Evolutionary conservation across 257 asterid genomes (phyloP).

Genomic region (Fraxinus excelsior): DNA sequence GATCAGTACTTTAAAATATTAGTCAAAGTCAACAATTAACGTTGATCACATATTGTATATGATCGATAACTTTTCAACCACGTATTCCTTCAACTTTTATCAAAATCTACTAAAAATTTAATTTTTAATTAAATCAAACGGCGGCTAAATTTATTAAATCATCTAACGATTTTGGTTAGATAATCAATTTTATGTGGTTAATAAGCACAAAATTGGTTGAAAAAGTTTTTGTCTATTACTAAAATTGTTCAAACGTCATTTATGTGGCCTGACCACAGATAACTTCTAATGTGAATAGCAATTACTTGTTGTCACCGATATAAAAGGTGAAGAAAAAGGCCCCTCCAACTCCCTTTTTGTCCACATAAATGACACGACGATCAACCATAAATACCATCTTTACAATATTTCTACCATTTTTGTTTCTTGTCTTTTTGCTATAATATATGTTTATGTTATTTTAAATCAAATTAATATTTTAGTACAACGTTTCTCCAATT

Average conservation of each 20-base stretch:
- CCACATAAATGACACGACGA: not conserved
- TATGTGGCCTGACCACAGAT: not conserved
- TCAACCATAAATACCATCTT: not conserved
- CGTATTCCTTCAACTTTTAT: too few species aligned
- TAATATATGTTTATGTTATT: too few species aligned
- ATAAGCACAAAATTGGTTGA: conserved; percentile 24
- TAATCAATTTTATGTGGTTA: conserved; percentile 11
- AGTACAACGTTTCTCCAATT: too few species aligned
- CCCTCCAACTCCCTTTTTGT: not conserved
- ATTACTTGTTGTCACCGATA: not conserved
- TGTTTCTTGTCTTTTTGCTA: too few species aligned
- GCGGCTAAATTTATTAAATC: not conserved
- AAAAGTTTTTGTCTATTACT: conserved; percentile 14
- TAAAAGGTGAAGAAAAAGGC: not conserved
- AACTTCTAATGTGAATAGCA: not conserved
- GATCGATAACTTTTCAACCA: too few species aligned
- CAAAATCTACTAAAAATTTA: too few species aligned
- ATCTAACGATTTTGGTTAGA: conserved; percentile 12
- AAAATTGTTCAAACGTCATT: conserved; percentile 21
- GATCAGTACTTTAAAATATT: too few species aligned
- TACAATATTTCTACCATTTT: not conserved
- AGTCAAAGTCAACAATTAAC: too few species aligned
- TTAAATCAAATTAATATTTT: not conserved
- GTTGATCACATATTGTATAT: too few species aligned
- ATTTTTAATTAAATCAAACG: too few species aligned